These are phyloP conservation scores for Parastagonospora nodorum DNA, from an alignment of 2,329 filamentous ascomycete species.

Conservation along the genomic window DNA sequence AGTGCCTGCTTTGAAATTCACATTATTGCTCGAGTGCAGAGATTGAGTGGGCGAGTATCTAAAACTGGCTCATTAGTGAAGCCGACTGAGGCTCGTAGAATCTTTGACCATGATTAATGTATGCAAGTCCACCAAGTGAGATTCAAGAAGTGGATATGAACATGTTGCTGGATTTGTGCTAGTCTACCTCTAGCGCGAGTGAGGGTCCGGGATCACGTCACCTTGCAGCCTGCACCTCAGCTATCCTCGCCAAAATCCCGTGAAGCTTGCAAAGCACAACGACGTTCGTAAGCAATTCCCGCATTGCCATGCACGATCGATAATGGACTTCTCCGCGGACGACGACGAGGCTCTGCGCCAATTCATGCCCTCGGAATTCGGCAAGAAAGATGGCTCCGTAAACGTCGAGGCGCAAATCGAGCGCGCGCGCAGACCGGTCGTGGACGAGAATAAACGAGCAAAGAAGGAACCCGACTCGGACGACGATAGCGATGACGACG, in stretches of 20 bases:
- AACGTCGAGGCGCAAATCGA: slow-evolving; percentile 83
- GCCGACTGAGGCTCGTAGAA: neutral
- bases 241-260: slow-evolving; percentile 5
- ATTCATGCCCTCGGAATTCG: slow-evolving; percentile 83
- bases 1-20: neutral
- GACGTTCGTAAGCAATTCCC: slow-evolving; percentile 4
- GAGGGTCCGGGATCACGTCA: slow-evolving; percentile 9
- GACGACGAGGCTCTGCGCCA: slow-evolving; percentile 72
- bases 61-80: too few relatives aligned
- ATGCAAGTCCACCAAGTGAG: neutral
- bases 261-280: neutral
- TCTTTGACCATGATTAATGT: neutral
- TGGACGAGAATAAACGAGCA: slow-evolving; percentile 38
- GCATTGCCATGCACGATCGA: slow-evolving; percentile 9
- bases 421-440: slow-evolving; percentile 68
- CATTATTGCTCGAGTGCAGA: neutral
- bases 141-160: neutral
- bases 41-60: too few relatives aligned
- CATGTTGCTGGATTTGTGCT: slow-evolving; percentile 2
- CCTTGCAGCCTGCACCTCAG: slow-evolving; percentile 8
- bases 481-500: slow-evolving; percentile 61
- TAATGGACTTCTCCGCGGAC: slow-evolving; percentile 38
- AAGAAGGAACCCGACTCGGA: slow-evolving; percentile 37
- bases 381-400: slow-evolving; percentile 75
- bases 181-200: neutral